phyloP scores from a whole-genome alignment of 495 filamentous ascomycete species.

The Parachaetomium inaequale region DNA sequence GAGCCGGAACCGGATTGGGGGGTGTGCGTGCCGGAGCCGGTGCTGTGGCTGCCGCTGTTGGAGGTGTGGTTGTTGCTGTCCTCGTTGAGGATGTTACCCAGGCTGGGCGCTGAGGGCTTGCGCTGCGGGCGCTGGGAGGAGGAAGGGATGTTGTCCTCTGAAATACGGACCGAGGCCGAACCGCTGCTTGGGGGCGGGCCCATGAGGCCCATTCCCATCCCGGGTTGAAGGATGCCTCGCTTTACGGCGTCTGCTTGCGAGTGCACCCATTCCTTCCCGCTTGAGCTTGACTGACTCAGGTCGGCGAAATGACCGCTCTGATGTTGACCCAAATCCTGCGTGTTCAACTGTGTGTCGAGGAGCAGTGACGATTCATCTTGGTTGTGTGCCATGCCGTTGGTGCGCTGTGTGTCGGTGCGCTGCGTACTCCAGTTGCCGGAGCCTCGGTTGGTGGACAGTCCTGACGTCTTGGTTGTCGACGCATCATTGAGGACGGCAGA shows the following conservation, averaged over 20 bases:
- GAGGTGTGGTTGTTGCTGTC: constrained; percentile 3
- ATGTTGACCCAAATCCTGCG: constrained; percentile 1
- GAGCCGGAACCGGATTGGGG: background rate
- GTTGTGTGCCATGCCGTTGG: constrained; percentile 49
- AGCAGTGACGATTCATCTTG: constrained; percentile 46
- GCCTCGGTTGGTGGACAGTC: constrained; percentile 59
- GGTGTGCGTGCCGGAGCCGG: constrained; percentile 6
- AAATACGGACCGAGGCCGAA: background rate
- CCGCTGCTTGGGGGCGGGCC: background rate
- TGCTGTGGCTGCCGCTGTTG: constrained; percentile 3
- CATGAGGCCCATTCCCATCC: constrained; percentile 13
- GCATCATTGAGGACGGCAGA: constrained; percentile 78
- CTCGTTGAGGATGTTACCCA: constrained; percentile 38
- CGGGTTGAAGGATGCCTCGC: constrained; percentile 37
- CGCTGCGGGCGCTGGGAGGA: constrained; percentile 34
- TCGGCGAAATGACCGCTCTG: constrained; percentile 17
- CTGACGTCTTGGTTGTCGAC: constrained; percentile 76
- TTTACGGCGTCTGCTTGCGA: constrained; percentile 50
- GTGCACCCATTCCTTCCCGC: constrained; percentile 46
- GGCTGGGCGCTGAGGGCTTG: constrained; percentile 32
- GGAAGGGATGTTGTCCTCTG: constrained; percentile 27
- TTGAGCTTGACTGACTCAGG: constrained; percentile 37
- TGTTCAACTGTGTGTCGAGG: constrained; percentile 55
- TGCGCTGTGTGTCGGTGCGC: constrained; percentile 62
- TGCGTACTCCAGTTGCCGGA: constrained; percentile 60